Base-by-base conservation (phyloP, 2,329 filamentous ascomycete species). In the Nothopassalora personata region DNA sequence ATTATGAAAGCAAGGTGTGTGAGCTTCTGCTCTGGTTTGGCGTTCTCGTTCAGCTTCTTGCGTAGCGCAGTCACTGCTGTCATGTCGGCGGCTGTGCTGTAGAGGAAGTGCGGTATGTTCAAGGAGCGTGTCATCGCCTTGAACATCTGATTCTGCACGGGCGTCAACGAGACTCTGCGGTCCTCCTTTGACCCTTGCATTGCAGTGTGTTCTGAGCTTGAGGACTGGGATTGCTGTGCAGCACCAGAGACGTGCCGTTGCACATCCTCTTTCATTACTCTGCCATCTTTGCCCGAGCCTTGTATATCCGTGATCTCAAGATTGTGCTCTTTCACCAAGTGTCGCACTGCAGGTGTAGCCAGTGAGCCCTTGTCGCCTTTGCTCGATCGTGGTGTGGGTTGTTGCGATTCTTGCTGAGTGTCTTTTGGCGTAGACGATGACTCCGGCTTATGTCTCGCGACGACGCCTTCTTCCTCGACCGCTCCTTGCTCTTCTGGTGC, bases 61-160 rank as follows among this genome's bases (percentile, higher is more conserved):
- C 94, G 89, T 54, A 97, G 81, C 52, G 83, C 76, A 59, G 86
- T 85, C 4, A 99, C 82, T 43, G 82, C 80, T 47, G 88, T 87
- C 73, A 97, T 87, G 76, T 95, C 89, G 53, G 96, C 80, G 71
- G 93, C 90, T 75, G 96, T 91, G 43, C 91, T 88, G 77, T 96
- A 99, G 61, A 97, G 84, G 76, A 99, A 97, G 76, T 97, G 94
- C 0, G 94, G 94, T 68, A 97, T 97, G 53, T 77, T 84, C 63
- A 99, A 82, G 2, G 93, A 97, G 59, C 86, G 86, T 13, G 93
- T 97, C 94, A 99, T 99, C 60, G 86, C 83, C 78, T 95, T 97
- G 85, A 96, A 97, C 94, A 99, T 99, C 71, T 91, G 88, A 39
- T 84, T 81, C 76, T 97, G 93, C 13, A 90, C 88, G 39, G 86